Evolutionary conservation across 306 rosid species (phyloP).

Genomic region (Quercus mongolica): DNA sequence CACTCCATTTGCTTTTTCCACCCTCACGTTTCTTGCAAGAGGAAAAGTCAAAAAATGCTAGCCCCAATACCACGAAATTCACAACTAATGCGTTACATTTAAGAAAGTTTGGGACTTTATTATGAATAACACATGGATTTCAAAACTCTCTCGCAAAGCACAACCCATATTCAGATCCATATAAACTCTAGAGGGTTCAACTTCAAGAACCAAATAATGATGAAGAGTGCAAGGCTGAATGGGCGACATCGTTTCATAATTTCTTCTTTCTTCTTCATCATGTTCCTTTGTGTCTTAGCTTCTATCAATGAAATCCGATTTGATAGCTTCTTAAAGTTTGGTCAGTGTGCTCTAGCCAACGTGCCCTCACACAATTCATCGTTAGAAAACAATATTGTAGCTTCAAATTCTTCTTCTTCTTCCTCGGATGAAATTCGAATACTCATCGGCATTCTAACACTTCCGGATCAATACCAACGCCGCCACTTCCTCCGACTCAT

Average conservation of each 20-base stretch:
- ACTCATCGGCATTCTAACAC: slow-evolving; percentile 77
- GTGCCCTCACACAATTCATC: background rate
- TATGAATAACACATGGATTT: slow-evolving; percentile 2
- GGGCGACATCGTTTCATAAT: slow-evolving; percentile 40
- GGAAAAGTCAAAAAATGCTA: slow-evolving; percentile 46
- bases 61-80: slow-evolving; percentile 44
- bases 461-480: slow-evolving; percentile 85
- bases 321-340: slow-evolving; percentile 31
- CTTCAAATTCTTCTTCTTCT: slow-evolving; percentile 11
- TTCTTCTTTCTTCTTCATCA: slow-evolving; percentile 42
- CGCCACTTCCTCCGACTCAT: slow-evolving; percentile 93
- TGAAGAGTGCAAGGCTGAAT: slow-evolving; percentile 34
- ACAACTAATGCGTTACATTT: slow-evolving; percentile 37
- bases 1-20: background rate
- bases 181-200: too few relatives aligned
- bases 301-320: slow-evolving; percentile 67
- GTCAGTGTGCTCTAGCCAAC: slow-evolving; percentile 32
- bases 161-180: too few relatives aligned
- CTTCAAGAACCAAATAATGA: slow-evolving; percentile 4
- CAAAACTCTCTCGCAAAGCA: background rate
- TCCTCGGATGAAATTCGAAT: slow-evolving; percentile 44
- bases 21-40: slow-evolving; percentile 10
- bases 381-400: background rate
- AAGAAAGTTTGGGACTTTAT: slow-evolving; percentile 43
- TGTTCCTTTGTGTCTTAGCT: slow-evolving; percentile 67